These are phyloP conservation scores for Colletotrichum noveboracense DNA, from an alignment of 2,329 filamentous ascomycete species.

Conservation along the genomic window DNA sequence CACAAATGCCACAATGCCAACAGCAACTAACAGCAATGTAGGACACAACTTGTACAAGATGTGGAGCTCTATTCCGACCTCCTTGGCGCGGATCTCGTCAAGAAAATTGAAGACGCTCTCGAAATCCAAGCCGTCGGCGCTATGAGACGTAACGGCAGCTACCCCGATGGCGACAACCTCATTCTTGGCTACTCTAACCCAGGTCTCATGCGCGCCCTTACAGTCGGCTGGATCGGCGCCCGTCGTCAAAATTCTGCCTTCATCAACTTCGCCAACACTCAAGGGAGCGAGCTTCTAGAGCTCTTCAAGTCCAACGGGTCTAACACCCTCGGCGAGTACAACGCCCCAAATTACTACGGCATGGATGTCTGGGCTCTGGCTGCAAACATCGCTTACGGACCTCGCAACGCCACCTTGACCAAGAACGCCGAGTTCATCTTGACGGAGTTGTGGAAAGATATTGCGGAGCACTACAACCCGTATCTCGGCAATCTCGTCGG, in stretches of 20 bases:
- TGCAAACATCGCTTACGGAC: constrained; percentile 41
- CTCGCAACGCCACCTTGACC: constrained; percentile 32
- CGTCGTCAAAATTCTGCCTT: constrained; percentile 40
- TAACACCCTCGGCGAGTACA: constrained; percentile 41
- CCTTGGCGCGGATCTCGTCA: constrained; percentile 33
- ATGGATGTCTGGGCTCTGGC: constrained; percentile 45
- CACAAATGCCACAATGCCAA: background rate
- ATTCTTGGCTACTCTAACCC: constrained; percentile 47
- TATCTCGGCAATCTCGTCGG: constrained; percentile 39
- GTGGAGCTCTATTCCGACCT: constrained; percentile 38
- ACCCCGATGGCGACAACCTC: constrained; percentile 41
- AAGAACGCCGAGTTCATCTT: constrained; percentile 32
- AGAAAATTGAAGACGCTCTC: constrained; percentile 39
- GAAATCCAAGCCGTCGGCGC: constrained; percentile 40
- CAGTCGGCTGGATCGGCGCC: constrained; percentile 45
- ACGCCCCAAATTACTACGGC: constrained; percentile 45
- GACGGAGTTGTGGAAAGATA: constrained; percentile 36
- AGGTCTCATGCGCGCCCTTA: constrained; percentile 42
- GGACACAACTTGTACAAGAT: constrained; percentile 38
- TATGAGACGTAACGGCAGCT: constrained; percentile 45
- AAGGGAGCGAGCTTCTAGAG: constrained; percentile 32
- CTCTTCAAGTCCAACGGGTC: constrained; percentile 36
- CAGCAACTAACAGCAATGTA: background rate
- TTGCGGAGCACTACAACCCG: constrained; percentile 39
- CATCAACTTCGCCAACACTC: constrained; percentile 39